Base-by-base conservation (phyloP, 495 filamentous ascomycete species). In the Penicillium coffeae region DNA sequence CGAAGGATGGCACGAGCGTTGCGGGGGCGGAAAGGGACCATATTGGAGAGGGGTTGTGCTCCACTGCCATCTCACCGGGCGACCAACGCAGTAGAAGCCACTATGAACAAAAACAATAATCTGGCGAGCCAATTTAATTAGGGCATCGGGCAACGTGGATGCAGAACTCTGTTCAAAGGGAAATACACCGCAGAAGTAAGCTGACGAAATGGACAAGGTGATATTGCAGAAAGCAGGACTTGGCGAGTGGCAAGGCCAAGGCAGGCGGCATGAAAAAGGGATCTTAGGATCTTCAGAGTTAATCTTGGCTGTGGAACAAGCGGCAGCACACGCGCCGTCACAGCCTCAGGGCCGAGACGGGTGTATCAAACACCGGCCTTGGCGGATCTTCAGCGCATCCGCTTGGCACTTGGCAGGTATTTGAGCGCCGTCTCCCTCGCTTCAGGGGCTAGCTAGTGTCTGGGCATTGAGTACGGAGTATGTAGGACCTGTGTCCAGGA, bases 311-410 rank as follows among this genome's bases (percentile, higher is more conserved):
- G 52, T 55, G 57, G 42, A 51, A 48, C 50, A 52, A 44, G 37
- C 47, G 57, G 21, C 41, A 37, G 40, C 39, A 52, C 45, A 21
- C 39, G 45, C 39, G 48, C 27, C 25, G 47, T 42, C 52, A 51
- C 43, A 44, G 45, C 50, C 54, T 49, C 47, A 53, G 41, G 35
- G 50, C 56, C 59, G 59, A 59, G 59, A 43, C 52, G 51, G 55
- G 49, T 56, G 52, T 53, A 68, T 70, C 65, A 60, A 56, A 70
- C 56, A 66, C 51, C 59, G 54, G 54, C 47, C 68, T 71, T 71
- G 68, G 68, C 68, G 47, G 54, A 56, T 63, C 45, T 56, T 47
- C 59, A 62, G 64, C 35, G 48, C 60, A 57, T 42, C 58, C 58
- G 40, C 52, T 58, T 57, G 58, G 48, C 57, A 47, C 63, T 65